Conservation (phyloP, 1,284 basidiomycete species). For the Cryptococcus amylolentus region DNA sequence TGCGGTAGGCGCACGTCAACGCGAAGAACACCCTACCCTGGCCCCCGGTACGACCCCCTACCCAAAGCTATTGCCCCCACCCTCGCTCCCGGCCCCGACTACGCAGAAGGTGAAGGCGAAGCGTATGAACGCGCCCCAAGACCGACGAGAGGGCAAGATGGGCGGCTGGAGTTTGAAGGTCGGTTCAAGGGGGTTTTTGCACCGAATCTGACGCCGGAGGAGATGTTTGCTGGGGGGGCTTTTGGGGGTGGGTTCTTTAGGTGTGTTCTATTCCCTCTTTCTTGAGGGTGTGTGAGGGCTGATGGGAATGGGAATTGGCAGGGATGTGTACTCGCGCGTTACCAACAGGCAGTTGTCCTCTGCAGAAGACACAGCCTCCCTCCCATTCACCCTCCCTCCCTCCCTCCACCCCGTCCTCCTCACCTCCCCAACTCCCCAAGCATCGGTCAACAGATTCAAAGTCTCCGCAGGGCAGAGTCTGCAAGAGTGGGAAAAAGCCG, state of each 20-base stretch:
- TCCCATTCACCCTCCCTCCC: constrained; percentile 25
- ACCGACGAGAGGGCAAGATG: constrained; percentile 35
- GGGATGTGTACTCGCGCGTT: constrained; percentile 38
- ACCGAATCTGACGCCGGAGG: constrained; percentile 52
- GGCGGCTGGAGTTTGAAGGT: constrained; percentile 48
- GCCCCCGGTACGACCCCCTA: not conserved
- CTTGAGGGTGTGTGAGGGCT: not conserved
- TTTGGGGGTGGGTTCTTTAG: constrained; percentile 52
- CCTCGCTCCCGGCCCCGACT: constrained; percentile 11
- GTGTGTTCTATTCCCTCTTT: constrained; percentile 19
- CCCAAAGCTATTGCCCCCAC: constrained; percentile 9
- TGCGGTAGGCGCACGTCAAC: not conserved
- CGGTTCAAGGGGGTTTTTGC: constrained; percentile 46
- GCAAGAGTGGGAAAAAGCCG: constrained; percentile 53
- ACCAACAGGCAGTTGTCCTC: constrained; percentile 21
- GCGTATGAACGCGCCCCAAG: constrained; percentile 16
- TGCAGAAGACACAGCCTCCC: constrained; percentile 15
- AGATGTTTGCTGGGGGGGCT: constrained; percentile 51
- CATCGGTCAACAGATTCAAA: constrained; percentile 47
- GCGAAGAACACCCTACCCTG: constrained; percentile 11
- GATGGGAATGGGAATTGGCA: constrained; percentile 1
- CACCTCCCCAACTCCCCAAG: constrained; percentile 35
- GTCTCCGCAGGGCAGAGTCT: constrained; percentile 51
- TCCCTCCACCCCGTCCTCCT: constrained; percentile 16
- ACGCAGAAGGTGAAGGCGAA: constrained; percentile 3